Base-by-base conservation (phyloP, 441 rosid species). In the Erodium texanum region DNA sequence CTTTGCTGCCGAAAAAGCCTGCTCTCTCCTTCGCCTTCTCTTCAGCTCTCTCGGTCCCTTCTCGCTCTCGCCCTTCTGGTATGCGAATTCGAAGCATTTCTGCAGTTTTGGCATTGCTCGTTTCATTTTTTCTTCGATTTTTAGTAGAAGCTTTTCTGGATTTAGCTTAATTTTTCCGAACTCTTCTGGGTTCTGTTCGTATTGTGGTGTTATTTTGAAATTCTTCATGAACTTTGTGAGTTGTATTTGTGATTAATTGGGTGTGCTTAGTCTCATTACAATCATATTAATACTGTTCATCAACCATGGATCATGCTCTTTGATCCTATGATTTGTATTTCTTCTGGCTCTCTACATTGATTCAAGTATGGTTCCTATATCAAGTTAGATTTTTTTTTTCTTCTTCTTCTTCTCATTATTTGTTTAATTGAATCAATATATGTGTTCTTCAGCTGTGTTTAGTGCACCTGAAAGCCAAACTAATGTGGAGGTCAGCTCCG, bases 401-500 rank as follows among this genome's bases (percentile, higher is more conserved):
- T n/a, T n/a, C n/a, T n/a, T n/a, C n/a, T n/a, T n/a, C n/a, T n/a
- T 10, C 16, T 69, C 23, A 12, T 34, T 66, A 50, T 32, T 66
- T 68, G 20, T 16, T 19, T 16, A 34, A 16, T 22, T 34, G 32
- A n/a, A 50, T 50, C n/a, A 8, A 50, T 50, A 5, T 50, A 3
- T 50, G 63, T 14, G 20, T 72, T 65, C 65, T 62, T 41, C 81
- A 90, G 90, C 79, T 63, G 15, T 75, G 52, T 79, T 52, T 70
- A 77, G 84, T 16, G 73, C 86, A 32, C 78, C 84, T 1, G 97
- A 85, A 61, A 83, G 82, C 72, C 83, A 79, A 70, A 61, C 84
- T 68, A 76, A 78, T 66, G 77, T 71, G 1, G 83, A 75, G 7
- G 70, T 62, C 18, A 82, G 78, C 16, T 48, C 82, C 9, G 89